Evolutionary conservation across 2,329 filamentous ascomycete genomes (phyloP), one percentile per base, ranked within the genome.

Genomic region (Mycosphaerella sp.): DNA sequence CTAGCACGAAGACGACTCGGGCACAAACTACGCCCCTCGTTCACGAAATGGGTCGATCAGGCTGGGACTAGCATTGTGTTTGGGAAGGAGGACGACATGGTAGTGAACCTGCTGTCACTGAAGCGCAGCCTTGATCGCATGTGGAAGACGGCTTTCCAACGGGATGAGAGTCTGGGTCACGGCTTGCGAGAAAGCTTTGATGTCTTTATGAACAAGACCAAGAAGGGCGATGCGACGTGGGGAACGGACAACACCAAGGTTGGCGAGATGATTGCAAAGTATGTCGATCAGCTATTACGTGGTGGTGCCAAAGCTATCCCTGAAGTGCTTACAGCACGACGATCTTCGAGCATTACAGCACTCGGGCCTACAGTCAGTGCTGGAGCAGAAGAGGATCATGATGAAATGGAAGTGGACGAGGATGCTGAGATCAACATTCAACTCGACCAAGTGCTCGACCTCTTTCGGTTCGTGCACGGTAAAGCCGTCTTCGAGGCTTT

Each of bases 401-500:
- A 80, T 44, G 73, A 76, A 25, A 78, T 82, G 2, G 83, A 86
- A 2, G 84, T 83, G 28, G 91, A 96, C 62, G 91, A 98, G 66
- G 91, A 97, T 66, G 84, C 86, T 0, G 89, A 96, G 68, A 80
- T 99, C 52, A 89, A 95, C 64, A 82, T 86, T 34, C 93, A 97
- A 66, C 77, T 99, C 9, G 90, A 98, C 62, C 87, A 94, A 65
- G 90, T 88, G 0, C 75, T 99, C 2, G 91, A 97, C 68, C 76
- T 99, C 4, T 98, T 98, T 78, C 82, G 94, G 4, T 97, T 97
- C 68, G 88, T 99, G 30, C 85, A 97, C 65, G 93, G 93, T 59
- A 98, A 98, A 68, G 91, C 94, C 49, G 87, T 96, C 0, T 98
- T 99, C 57, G 93, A 98, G 68, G 91, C 93, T 1, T 98, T 98